phyloP scores from a whole-genome alignment of 306 rosid species.

The Malus orientalis region DNA sequence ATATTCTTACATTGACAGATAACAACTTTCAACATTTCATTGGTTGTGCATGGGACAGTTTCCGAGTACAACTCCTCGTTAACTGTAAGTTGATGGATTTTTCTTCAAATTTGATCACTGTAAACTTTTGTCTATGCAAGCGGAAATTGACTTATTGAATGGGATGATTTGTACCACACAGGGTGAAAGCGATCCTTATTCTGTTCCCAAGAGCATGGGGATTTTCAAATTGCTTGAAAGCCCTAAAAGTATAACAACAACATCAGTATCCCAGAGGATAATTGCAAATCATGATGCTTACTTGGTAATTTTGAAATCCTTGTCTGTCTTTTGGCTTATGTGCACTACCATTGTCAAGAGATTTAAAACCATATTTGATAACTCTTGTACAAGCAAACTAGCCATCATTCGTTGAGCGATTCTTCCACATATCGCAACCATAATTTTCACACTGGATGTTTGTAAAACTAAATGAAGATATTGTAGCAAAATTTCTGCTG shows the following conservation, averaged over 20 bases:
- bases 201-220: constrained; percentile 74
- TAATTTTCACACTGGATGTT: neutral
- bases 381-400: neutral
- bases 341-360: neutral
- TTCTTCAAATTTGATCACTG: constrained; percentile 1
- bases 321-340: neutral
- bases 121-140: neutral
- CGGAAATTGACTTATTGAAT: constrained; percentile 4
- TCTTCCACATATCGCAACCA: neutral
- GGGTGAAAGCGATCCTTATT: constrained; percentile 68
- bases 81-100: constrained; percentile 38
- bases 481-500: neutral
- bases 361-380: neutral
- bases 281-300: constrained; percentile 92
- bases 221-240: constrained; percentile 78
- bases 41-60: constrained; percentile 78
- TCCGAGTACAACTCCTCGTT: constrained; percentile 48
- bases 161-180: constrained; percentile 23
- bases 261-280: constrained; percentile 80
- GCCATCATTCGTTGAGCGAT: neutral
- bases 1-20: constrained; percentile 47
- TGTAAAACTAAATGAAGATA: neutral
- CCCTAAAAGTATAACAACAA: constrained; percentile 72
- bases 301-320: constrained; percentile 30
- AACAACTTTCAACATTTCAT: constrained; percentile 82